Conservation (phyloP, 345 rosid species). For the Sonneratia caseolaris region DNA sequence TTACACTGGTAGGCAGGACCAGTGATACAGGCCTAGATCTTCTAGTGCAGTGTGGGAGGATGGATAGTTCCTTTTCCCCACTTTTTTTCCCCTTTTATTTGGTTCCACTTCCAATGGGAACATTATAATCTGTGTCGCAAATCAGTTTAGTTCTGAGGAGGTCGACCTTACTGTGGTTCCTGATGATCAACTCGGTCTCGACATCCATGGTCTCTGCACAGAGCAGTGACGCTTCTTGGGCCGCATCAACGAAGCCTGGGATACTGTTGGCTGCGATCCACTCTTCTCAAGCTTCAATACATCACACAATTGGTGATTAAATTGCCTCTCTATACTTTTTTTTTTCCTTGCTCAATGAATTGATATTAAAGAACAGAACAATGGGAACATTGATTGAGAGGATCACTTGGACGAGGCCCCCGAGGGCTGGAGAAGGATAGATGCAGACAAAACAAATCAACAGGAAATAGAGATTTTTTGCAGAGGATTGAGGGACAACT, state of each 20-base stretch:
- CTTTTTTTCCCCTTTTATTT: not conserved
- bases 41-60: not conserved
- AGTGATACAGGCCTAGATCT: not conserved
- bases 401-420: too few species aligned
- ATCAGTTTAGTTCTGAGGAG: too few species aligned
- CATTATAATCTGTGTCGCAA: not conserved
- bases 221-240: not conserved
- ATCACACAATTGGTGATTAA: too few species aligned
- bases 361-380: too few species aligned
- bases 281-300: not conserved
- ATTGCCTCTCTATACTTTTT: not conserved
- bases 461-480: too few species aligned
- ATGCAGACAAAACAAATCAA: too few species aligned
- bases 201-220: not conserved
- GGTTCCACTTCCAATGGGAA: not conserved
- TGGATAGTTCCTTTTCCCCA: not conserved
- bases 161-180: constrained; percentile 3
- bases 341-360: too few species aligned
- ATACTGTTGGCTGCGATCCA: not conserved
- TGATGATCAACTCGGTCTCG: constrained; percentile 14
- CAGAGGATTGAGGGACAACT: too few species aligned
- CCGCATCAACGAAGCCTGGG: not conserved
- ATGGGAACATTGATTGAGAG: too few species aligned
- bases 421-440: too few species aligned
- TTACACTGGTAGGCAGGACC: not conserved